Evolutionary conservation across 2,329 filamentous ascomycete genomes (phyloP), one percentile per base, ranked within the genome.

Genomic region (Apiospora aurea): DNA sequence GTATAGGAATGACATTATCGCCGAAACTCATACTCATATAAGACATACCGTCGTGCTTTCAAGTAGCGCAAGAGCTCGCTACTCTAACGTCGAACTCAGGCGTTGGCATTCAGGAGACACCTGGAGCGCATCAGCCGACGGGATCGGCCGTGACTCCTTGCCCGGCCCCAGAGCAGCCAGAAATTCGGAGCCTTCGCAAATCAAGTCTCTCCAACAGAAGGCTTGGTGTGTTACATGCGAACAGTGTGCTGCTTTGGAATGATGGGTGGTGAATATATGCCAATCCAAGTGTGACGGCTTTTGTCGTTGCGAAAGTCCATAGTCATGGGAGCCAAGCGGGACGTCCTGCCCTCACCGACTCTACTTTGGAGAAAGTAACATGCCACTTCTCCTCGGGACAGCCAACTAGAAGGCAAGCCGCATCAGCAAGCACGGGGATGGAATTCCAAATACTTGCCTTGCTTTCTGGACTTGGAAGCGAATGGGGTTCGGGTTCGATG

Each of bases 381-480:
- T 29, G 29, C 53, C 53, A 61, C 16, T 34, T 34, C 16, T 34
- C 5, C 53, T 61, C 26, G 29, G 29, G 13, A 11, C 16, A 61
- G 11, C 4, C 53, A 16, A 38, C 53, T 34, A 61, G 29, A 18
- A 61, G 53, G 26, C 26, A n/a, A 41, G 57, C 57, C 8, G 57
- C 57, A 38, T 34, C 57, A 38, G 57, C 34, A 38, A 38, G 18
- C 34, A 41, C 57, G 34, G 57, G 5, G 41, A 68, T 68, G 57
- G 5, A 64, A 68, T 68, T 68, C 44, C 66, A 47, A 47, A 68
- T 68, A 46, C 26, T 29, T 68, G 41, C 41, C 26, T 29, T 68
- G 41, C 41, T 21, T 47, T 14, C 64, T 26, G 21, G 24, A 16
- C 16, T 29, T 21, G 21, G 7, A 26, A 21, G 21, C 11, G 14